These are phyloP conservation scores for Candida schatavii DNA, from an alignment of 805 yeast species.

Conservation along the genomic window DNA sequence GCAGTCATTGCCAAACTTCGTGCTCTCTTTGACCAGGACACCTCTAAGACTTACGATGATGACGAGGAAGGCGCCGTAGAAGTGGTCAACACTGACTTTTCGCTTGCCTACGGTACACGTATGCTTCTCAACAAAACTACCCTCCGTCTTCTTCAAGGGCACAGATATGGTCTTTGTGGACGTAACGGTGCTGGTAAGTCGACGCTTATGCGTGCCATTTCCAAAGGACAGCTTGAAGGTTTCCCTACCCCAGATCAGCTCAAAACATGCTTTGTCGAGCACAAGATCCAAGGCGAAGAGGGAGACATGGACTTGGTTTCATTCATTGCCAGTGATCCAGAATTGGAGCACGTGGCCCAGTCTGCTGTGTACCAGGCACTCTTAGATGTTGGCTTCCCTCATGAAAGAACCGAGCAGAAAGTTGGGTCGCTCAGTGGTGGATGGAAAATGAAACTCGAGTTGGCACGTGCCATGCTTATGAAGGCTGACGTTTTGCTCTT, in stretches of 20 bases:
- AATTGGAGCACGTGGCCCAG: constrained; percentile 58
- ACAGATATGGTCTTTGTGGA: constrained; percentile 96
- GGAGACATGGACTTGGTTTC: constrained; percentile 85
- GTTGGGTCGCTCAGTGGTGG: constrained; percentile 98
- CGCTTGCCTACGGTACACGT: constrained; percentile 95
- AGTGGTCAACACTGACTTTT: constrained; percentile 91
- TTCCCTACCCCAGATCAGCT: constrained; percentile 87
- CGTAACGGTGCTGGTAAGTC: constrained; percentile 99
- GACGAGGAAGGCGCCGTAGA: constrained; percentile 79
- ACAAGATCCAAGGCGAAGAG: constrained; percentile 91
- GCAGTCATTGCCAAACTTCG: constrained; percentile 47
- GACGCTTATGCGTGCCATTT: constrained; percentile 93
- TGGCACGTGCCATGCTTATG: constrained; percentile 98
- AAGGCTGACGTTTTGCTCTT: constrained; percentile 90
- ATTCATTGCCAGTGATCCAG: constrained; percentile 88
- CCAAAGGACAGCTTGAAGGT: constrained; percentile 95
- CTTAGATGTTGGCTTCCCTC: constrained; percentile 85
- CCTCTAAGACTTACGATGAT: constrained; percentile 48
- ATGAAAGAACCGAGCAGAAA: constrained; percentile 81
- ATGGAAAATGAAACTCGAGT: constrained; percentile 98
- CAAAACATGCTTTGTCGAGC: constrained; percentile 95
- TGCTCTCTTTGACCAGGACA: constrained; percentile 46
- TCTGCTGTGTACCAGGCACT: constrained; percentile 76
- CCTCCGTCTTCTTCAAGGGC: constrained; percentile 85
- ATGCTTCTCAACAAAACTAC: constrained; percentile 94